phyloP scores from a whole-genome alignment of 2,329 filamentous ascomycete species.

The Pseudogymnoascus sp. region DNA sequence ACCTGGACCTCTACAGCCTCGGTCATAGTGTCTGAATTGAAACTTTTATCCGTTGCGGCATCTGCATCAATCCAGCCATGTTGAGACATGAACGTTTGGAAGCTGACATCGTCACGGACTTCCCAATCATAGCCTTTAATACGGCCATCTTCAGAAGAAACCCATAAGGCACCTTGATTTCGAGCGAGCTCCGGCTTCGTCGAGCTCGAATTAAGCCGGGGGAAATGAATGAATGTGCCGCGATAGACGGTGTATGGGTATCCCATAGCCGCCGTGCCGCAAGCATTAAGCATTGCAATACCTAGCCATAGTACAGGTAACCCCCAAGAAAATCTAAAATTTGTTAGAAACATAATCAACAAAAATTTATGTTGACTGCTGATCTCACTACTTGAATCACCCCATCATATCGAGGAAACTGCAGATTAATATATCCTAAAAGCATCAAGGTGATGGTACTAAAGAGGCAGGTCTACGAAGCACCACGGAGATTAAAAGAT shows the following conservation, averaged over 20 bases:
- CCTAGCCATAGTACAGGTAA: neutral
- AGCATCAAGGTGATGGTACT: too few species aligned
- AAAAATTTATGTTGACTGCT: neutral
- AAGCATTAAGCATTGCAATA: neutral
- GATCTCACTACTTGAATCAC: neutral
- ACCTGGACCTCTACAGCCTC: neutral
- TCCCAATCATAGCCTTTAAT: neutral
- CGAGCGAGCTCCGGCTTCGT: neutral
- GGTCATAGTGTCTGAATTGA: neutral
- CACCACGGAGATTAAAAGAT: neutral
- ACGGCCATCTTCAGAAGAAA: neutral
- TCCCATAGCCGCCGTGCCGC: neutral
- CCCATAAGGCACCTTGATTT: constrained; percentile 3
- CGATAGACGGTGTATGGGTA: neutral
- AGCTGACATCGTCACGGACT: neutral
- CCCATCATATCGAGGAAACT: neutral
- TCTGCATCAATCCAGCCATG: neutral
- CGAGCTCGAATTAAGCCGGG: neutral
- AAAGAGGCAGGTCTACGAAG: neutral
- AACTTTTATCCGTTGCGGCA: neutral
- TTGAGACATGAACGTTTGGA: neutral
- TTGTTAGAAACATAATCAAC: neutral
- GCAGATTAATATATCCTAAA: neutral
- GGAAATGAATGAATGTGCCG: constrained; percentile 1
- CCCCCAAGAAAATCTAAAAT: neutral